These are phyloP conservation scores for Pythium vanterpoolii DNA, from an alignment of 352 stramenopile species.

Conservation along the genomic window DNA sequence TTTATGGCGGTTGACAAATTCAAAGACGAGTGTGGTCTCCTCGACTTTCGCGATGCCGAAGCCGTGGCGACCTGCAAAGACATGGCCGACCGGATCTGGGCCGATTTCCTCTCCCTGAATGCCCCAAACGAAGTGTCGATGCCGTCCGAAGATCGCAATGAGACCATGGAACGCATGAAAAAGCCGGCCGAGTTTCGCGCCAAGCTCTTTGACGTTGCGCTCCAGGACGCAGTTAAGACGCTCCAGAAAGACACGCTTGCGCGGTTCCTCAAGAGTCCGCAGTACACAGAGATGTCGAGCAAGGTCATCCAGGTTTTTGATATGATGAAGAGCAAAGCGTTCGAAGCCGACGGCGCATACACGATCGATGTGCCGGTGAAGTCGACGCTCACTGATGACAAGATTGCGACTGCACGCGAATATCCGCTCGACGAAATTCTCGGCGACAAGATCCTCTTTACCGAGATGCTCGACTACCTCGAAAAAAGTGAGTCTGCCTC, in stretches of 20 bases:
- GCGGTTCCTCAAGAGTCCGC: constrained; percentile 71
- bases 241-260: constrained; percentile 78
- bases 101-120: constrained; percentile 80
- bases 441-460: constrained; percentile 76
- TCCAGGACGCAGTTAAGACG: constrained; percentile 84
- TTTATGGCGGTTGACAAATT: constrained; percentile 88
- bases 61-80: constrained; percentile 77
- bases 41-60: constrained; percentile 79
- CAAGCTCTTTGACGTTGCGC: constrained; percentile 82
- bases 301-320: constrained; percentile 53
- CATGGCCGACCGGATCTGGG: constrained; percentile 83
- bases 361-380: constrained; percentile 54
- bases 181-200: constrained; percentile 64
- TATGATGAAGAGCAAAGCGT: constrained; percentile 60
- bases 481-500: constrained; percentile 60
- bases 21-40: constrained; percentile 73
- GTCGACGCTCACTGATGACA: constrained; percentile 58
- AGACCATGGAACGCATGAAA: constrained; percentile 84
- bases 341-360: constrained; percentile 69
- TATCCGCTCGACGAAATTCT: constrained; percentile 83
- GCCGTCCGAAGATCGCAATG: constrained; percentile 69
- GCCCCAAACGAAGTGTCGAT: constrained; percentile 83
- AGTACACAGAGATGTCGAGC: constrained; percentile 75
- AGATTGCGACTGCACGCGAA: constrained; percentile 41
- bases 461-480: constrained; percentile 83